phyloP scores from a whole-genome alignment of 441 rosid species.

The Eutrema salsugineum region DNA sequence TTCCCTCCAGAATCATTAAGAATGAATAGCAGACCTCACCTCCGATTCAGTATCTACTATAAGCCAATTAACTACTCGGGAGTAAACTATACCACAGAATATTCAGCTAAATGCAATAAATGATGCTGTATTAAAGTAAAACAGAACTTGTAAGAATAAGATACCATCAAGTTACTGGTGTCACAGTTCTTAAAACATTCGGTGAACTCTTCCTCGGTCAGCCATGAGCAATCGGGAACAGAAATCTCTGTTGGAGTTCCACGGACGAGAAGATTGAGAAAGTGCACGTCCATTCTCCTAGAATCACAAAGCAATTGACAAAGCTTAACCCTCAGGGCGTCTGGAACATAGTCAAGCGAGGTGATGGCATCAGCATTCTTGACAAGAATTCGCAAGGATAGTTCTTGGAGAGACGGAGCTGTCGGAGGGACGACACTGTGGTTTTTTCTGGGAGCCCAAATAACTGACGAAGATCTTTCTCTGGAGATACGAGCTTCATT shows the following conservation, averaged over 20 bases:
- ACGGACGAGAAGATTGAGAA: constrained; percentile 53
- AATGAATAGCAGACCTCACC: background rate
- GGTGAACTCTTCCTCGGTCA: constrained; percentile 68
- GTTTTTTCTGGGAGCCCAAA: constrained; percentile 60
- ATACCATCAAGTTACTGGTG: constrained; percentile 69
- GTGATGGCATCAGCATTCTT: constrained; percentile 72
- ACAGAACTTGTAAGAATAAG: background rate
- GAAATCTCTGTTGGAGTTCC: constrained; percentile 75
- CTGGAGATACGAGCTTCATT: constrained; percentile 8
- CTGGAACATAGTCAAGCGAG: constrained; percentile 85
- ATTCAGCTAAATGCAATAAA: background rate
- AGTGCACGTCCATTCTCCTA: constrained; percentile 48
- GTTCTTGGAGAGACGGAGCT: constrained; percentile 58
- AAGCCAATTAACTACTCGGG: background rate
- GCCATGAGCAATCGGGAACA: constrained; percentile 83
- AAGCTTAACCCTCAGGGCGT: constrained; percentile 59
- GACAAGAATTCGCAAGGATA: constrained; percentile 54
- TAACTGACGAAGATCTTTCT: constrained; percentile 30
- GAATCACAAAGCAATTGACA: constrained; percentile 71
- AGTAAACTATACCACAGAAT: background rate
- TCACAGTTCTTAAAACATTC: constrained; percentile 56
- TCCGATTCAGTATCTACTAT: background rate
- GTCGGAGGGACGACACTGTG: constrained; percentile 18
- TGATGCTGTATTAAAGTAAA: constrained; percentile 6
- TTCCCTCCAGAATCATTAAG: background rate